These are phyloP conservation scores for Leucosporidium creatinivorum DNA, from an alignment of 768 basidiomycete species.

Conservation along the genomic window DNA sequence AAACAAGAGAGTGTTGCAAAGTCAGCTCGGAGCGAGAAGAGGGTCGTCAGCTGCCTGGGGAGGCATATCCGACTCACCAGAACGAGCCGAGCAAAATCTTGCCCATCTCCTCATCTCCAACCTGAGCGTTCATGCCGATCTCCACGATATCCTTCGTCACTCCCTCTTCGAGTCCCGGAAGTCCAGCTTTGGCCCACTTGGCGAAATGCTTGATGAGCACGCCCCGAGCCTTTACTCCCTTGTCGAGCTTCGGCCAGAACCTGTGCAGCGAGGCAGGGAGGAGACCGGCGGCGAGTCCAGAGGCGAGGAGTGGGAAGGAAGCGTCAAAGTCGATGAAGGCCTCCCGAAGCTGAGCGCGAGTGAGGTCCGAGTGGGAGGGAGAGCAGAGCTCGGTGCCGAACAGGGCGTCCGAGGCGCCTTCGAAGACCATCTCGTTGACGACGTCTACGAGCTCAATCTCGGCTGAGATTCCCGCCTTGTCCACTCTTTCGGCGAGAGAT, in stretches of 20 bases:
- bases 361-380: not conserved
- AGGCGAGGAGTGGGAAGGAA: constrained; percentile 30
- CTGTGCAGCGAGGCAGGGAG: constrained; percentile 8
- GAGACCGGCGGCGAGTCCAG: constrained; percentile 3
- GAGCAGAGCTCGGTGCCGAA: constrained; percentile 14
- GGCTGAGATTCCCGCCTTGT: not conserved
- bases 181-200: constrained; percentile 16
- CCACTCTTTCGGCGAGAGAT: constrained; percentile 4
- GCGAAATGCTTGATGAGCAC: constrained; percentile 1
- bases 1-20: too few species aligned
- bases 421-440: constrained; percentile 18
- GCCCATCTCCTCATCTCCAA: constrained; percentile 5
- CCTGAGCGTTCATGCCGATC: not conserved
- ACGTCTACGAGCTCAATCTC: constrained; percentile 8
- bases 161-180: constrained; percentile 26
- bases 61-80: constrained; percentile 11
- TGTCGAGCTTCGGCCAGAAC: constrained; percentile 8
- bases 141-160: constrained; percentile 25
- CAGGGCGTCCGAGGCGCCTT: constrained; percentile 7
- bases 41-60: too few species aligned
- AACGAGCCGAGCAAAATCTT: constrained; percentile 11
- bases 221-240: not conserved
- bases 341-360: not conserved
- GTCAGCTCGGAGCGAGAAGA: too few species aligned
- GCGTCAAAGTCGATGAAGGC: constrained; percentile 26